Percentiles rank a stretch among this genome's conserved stretches.
Conservation (phyloP, 345 rosid genomes). For the Clarkia xantiana region DNA sequence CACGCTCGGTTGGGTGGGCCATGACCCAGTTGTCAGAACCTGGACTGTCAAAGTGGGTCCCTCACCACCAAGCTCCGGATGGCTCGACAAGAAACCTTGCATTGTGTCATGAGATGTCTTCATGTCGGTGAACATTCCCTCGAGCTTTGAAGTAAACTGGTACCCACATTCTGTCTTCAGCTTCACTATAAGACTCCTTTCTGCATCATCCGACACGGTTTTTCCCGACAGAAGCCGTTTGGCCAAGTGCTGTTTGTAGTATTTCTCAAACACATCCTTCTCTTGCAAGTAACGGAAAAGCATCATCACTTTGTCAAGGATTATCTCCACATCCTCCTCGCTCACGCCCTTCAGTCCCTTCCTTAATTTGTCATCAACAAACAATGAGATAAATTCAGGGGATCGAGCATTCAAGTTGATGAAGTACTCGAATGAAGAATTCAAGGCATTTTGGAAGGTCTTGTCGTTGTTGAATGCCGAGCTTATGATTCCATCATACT, state of each 20-base stretch:
- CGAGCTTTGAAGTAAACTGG: constrained; percentile 91
- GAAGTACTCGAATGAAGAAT: constrained; percentile 86
- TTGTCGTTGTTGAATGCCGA: constrained; percentile 72
- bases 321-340: constrained; percentile 88
- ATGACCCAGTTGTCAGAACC: constrained; percentile 89
- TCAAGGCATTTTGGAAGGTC: constrained; percentile 88
- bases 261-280: constrained; percentile 95
- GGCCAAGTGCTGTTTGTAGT: constrained; percentile 94
- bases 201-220: constrained; percentile 91
- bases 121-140: constrained; percentile 99
- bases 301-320: constrained; percentile 99
- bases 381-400: constrained; percentile 90
- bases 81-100: constrained; percentile 61
- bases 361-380: constrained; percentile 86
- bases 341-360: constrained; percentile 83
- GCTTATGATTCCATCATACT: constrained; percentile 62
- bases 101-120: constrained; percentile 94
- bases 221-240: constrained; percentile 90
- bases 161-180: constrained; percentile 97
- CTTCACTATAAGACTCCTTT: constrained; percentile 87
- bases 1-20: constrained; percentile 85
- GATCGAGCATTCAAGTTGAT: constrained; percentile 85
- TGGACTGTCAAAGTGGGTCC: constrained; percentile 85
- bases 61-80: constrained; percentile 64
- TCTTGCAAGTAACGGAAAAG: constrained; percentile 96